Percentiles rank a stretch among this genome's conserved stretches.
Conservation (phyloP, 1,139 yeast species). For the Petasospora fabianii region DNA sequence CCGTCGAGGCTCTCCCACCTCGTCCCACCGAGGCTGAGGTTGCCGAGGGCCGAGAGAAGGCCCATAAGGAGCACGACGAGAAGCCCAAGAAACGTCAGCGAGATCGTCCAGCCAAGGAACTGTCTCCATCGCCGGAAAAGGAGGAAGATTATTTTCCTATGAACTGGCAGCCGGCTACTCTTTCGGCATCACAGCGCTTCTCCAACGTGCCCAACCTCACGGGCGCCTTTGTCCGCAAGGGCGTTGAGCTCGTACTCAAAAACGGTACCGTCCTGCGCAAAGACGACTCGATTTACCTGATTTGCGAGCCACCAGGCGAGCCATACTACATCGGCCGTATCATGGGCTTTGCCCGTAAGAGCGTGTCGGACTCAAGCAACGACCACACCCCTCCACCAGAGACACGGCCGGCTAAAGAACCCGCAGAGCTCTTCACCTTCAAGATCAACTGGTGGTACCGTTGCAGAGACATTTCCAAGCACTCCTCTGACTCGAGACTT, state of each 20-base stretch:
- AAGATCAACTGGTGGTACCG: slow-evolving; percentile 91
- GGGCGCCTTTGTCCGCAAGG: slow-evolving; percentile 36
- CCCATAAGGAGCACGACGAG: slow-evolving; percentile 3
- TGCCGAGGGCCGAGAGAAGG: too few relatives aligned
- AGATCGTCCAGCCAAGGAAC: slow-evolving; percentile 6
- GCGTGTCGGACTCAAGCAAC: too few relatives aligned
- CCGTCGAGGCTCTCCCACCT: slow-evolving; percentile 30
- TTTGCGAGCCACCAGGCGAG: slow-evolving; percentile 93
- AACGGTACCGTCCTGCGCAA: slow-evolving; percentile 33
- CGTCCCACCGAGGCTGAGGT: too few relatives aligned
- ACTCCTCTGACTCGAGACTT: slow-evolving; percentile 66
- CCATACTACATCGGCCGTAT: slow-evolving; percentile 88
- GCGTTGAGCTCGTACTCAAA: slow-evolving; percentile 21
- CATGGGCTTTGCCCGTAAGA: slow-evolving; percentile 62
- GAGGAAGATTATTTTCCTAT: slow-evolving; percentile 17
- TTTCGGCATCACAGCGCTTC: slow-evolving; percentile 19
- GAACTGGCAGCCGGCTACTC: slow-evolving; percentile 24
- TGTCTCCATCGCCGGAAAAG: background rate
- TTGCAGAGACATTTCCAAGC: slow-evolving; percentile 76
- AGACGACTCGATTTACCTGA: slow-evolving; percentile 73
- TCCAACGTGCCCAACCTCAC: slow-evolving; percentile 36
- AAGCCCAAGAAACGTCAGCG: slow-evolving; percentile 8
- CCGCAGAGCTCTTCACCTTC: slow-evolving; percentile 52
- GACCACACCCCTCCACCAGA: too few relatives aligned
- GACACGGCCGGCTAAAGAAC: slow-evolving; percentile 22